These are phyloP conservation scores for Lizanozyma gosingica DNA, from an alignment of 1,139 yeast species.

Conservation along the genomic window DNA sequence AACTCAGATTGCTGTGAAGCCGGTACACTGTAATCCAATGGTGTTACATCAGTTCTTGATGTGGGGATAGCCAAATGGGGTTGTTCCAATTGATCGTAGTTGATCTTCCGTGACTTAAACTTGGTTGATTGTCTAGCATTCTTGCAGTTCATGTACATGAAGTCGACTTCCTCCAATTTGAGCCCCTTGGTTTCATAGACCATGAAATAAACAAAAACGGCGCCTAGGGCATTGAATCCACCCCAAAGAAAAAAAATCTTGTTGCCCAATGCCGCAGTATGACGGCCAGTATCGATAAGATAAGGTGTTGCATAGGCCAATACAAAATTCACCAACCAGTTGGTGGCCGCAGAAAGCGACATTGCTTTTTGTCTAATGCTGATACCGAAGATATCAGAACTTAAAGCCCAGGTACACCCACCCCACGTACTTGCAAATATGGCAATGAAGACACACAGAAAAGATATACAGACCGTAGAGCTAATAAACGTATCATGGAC, in stretches of 20 bases:
- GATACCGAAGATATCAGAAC: conserved; percentile 37
- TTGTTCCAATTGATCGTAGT: conserved; percentile 11
- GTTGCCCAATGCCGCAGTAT: conserved; percentile 58
- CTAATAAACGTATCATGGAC: conserved; percentile 28
- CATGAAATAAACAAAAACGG: conserved; percentile 29
- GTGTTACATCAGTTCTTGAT: background rate
- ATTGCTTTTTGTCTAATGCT: conserved; percentile 40
- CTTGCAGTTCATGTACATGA: conserved; percentile 29
- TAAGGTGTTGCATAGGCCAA: conserved; percentile 42
- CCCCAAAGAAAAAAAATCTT: conserved; percentile 77
- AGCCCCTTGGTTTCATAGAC: conserved; percentile 42
- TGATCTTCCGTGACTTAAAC: conserved; percentile 31
- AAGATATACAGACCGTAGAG: conserved; percentile 29
- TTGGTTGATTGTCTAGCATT: conserved; percentile 34
- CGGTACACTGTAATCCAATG: background rate
- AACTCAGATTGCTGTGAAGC: too few species aligned
- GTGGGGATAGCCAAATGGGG: background rate
- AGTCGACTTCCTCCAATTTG: conserved; percentile 39
- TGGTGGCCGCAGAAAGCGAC: conserved; percentile 38
- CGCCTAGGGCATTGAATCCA: conserved; percentile 47
- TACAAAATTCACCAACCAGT: conserved; percentile 40
- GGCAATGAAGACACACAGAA: conserved; percentile 36
- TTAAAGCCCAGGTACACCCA: conserved; percentile 39
- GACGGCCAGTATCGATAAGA: conserved; percentile 49
- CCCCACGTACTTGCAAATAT: conserved; percentile 44